Conservation (phyloP, 768 basidiomycete species). For the Sporobolomyces roseus region DNA sequence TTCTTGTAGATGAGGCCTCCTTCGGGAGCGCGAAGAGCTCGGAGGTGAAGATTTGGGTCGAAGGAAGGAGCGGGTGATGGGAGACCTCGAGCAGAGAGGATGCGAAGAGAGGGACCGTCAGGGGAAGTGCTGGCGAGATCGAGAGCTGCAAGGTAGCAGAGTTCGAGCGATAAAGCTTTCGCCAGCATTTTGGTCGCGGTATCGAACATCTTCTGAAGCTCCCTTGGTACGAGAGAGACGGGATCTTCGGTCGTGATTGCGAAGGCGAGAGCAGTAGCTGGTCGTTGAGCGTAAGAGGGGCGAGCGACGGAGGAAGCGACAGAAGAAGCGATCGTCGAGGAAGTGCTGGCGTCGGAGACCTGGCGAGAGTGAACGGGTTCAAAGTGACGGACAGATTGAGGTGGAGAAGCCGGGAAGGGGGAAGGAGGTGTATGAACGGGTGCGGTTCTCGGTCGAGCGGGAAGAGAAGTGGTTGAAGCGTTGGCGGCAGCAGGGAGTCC, state of each 20-base stretch:
- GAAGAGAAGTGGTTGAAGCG: background rate
- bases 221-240: constrained; percentile 45
- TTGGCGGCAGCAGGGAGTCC: background rate
- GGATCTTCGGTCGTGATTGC: constrained; percentile 33
- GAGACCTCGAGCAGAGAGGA: constrained; percentile 39
- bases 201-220: constrained; percentile 60
- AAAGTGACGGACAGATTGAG: constrained; percentile 6
- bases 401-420: constrained; percentile 20
- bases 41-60: constrained; percentile 42
- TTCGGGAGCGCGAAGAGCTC: constrained; percentile 41
- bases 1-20: constrained; percentile 44
- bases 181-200: constrained; percentile 60
- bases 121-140: constrained; percentile 26
- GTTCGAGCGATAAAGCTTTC: constrained; percentile 14
- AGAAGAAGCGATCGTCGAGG: background rate
- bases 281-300: constrained; percentile 2
- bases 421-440: background rate
- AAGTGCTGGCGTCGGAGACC: background rate
- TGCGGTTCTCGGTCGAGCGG: constrained; percentile 7
- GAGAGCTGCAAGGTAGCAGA: constrained; percentile 35
- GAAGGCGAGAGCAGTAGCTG: constrained; percentile 23
- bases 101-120: constrained; percentile 14
- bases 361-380: constrained; percentile 8
- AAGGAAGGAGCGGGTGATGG: constrained; percentile 40
- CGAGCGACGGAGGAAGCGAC: background rate